phyloP scores from a whole-genome alignment of 495 filamentous ascomycete species.

The Lophium mytilinum region DNA sequence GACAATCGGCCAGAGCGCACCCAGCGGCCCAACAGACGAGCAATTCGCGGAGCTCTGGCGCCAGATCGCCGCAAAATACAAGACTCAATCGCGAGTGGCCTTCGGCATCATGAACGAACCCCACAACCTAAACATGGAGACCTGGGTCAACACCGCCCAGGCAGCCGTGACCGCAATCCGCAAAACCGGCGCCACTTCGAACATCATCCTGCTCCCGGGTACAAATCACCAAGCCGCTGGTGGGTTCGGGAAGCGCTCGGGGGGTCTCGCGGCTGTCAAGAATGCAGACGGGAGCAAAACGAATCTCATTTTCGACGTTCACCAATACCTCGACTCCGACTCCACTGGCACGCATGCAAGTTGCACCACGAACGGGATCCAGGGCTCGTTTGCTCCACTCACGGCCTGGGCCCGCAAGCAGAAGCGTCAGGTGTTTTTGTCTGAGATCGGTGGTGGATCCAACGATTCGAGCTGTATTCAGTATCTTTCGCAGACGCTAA shows the following conservation, averaged over 20 bases:
- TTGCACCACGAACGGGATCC: constrained; percentile 47
- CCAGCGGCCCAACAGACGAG: constrained; percentile 46
- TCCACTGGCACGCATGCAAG: constrained; percentile 44
- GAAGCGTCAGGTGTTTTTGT: constrained; percentile 44
- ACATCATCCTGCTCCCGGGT: constrained; percentile 46
- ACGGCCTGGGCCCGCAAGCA: constrained; percentile 42
- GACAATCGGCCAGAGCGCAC: constrained; percentile 52
- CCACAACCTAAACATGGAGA: constrained; percentile 39
- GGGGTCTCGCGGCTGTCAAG: constrained; percentile 42
- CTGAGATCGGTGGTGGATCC: constrained; percentile 49
- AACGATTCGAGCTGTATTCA: constrained; percentile 33
- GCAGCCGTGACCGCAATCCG: constrained; percentile 51
- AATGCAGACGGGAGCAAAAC: constrained; percentile 47
- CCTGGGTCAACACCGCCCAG: constrained; percentile 48
- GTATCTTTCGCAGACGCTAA: constrained; percentile 40
- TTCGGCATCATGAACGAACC: constrained; percentile 62
- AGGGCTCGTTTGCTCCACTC: constrained; percentile 40
- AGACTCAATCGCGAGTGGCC: constrained; percentile 37
- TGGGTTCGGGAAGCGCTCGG: constrained; percentile 36
- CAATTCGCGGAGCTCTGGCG: constrained; percentile 51
- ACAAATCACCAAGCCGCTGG: constrained; percentile 43
- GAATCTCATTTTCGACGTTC: constrained; percentile 50
- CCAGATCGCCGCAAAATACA: constrained; percentile 50
- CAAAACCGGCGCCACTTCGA: constrained; percentile 46
- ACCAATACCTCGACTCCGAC: constrained; percentile 51